phyloP scores from a whole-genome alignment of 805 yeast genomes.

The Teunomyces cretensis region DNA sequence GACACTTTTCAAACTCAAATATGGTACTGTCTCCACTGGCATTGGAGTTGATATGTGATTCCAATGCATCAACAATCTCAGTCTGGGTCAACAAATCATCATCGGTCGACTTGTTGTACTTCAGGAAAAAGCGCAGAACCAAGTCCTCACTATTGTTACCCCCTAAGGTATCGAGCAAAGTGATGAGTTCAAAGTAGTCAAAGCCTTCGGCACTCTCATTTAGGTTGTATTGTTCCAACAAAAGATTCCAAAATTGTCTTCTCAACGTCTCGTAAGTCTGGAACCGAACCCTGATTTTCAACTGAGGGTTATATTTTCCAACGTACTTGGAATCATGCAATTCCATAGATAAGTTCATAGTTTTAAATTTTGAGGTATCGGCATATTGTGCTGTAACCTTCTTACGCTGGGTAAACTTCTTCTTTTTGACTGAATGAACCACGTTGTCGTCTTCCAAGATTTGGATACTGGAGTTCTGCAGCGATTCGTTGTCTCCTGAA shows the following conservation, averaged over 20 bases:
- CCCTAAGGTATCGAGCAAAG: slow-evolving; percentile 66
- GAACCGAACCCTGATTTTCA: slow-evolving; percentile 63
- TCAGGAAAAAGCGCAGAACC: slow-evolving; percentile 51
- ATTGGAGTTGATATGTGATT: slow-evolving; percentile 31
- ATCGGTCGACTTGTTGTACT: slow-evolving; percentile 48
- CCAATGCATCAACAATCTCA: slow-evolving; percentile 49
- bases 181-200: slow-evolving; percentile 59
- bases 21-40: slow-evolving; percentile 33
- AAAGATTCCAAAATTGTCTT: slow-evolving; percentile 65
- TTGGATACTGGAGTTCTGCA: slow-evolving; percentile 18
- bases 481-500: slow-evolving; percentile 7
- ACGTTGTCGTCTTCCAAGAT: slow-evolving; percentile 29
- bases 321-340: slow-evolving; percentile 32
- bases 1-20: slow-evolving; percentile 70
- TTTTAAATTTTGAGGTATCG: slow-evolving; percentile 43
- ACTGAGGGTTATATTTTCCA: slow-evolving; percentile 47
- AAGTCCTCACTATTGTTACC: slow-evolving; percentile 52
- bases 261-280: slow-evolving; percentile 65
- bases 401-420: slow-evolving; percentile 29
- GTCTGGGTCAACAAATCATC: slow-evolving; percentile 49
- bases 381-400: slow-evolving; percentile 26
- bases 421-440: slow-evolving; percentile 28
- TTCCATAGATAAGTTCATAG: slow-evolving; percentile 37
- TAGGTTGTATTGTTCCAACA: slow-evolving; percentile 54
- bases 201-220: slow-evolving; percentile 40